Evolutionary conservation across 2,329 filamentous ascomycete genomes (phyloP).

Genomic region (Colletotrichum cordylinicola): DNA sequence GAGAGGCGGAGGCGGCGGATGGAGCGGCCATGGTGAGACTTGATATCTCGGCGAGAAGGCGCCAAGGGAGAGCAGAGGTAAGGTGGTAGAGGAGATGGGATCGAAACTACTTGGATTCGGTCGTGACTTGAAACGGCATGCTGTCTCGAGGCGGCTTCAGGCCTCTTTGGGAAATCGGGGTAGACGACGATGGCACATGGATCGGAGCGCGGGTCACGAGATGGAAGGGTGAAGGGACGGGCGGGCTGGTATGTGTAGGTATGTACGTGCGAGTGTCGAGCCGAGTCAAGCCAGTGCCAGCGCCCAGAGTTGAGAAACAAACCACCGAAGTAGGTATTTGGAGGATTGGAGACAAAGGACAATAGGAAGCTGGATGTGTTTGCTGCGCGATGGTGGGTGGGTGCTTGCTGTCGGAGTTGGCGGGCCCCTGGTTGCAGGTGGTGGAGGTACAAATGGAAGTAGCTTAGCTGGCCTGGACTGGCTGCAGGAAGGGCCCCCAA

Average conservation of each 20-base stretch:
- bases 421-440: not conserved
- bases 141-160: constrained; percentile 21
- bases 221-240: not conserved
- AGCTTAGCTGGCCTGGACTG: not conserved
- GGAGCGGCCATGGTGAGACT: constrained; percentile 7
- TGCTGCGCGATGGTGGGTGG: not conserved
- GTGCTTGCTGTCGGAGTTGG: not conserved
- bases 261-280: not conserved
- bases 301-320: not conserved
- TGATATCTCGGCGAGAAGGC: not conserved
- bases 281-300: not conserved
- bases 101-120: constrained; percentile 13
- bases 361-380: not conserved
- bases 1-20: not conserved
- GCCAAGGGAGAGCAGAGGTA: not conserved
- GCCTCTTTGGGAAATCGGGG: constrained; percentile 11
- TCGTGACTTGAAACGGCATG: constrained; percentile 22
- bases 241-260: not conserved
- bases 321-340: too few relatives aligned
- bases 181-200: constrained; percentile 7
- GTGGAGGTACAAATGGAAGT: not conserved
- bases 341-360: not conserved
- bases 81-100: not conserved
- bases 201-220: not conserved
- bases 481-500: not conserved